phyloP scores from a whole-genome alignment of 148 eudicot genomes.

The Chenopodium suecicum region DNA sequence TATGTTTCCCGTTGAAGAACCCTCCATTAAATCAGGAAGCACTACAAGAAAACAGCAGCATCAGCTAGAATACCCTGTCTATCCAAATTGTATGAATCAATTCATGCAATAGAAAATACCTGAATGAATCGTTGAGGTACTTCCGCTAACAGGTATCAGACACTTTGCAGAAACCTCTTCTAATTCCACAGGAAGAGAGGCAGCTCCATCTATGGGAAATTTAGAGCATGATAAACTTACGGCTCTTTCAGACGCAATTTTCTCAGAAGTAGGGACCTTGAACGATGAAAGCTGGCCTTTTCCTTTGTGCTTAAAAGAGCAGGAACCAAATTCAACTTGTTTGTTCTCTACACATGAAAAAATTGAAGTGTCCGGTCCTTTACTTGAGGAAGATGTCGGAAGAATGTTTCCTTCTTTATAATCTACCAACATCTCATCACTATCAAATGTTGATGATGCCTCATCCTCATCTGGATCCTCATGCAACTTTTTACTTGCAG shows the following conservation, averaged over 20 bases:
- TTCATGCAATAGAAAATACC: slow-evolving; percentile 23
- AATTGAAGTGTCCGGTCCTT: slow-evolving; percentile 22
- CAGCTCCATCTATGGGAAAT: slow-evolving; percentile 18
- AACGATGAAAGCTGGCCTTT: slow-evolving; percentile 31
- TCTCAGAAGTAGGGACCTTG: slow-evolving; percentile 19
- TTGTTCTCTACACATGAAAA: slow-evolving; percentile 12
- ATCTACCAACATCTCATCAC: slow-evolving; percentile 6
- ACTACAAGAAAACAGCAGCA: slow-evolving; percentile 22
- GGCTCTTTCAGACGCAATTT: slow-evolving; percentile 25
- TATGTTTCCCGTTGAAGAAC: slow-evolving; percentile 30
- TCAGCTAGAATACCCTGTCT: neutral
- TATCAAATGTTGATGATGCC: slow-evolving; percentile 34
- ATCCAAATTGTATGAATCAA: neutral
- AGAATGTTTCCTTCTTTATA: slow-evolving; percentile 19
- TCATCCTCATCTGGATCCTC: slow-evolving; percentile 34
- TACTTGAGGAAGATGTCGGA: slow-evolving; percentile 21
- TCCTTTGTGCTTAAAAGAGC: slow-evolving; percentile 35
- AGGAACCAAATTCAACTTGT: slow-evolving; percentile 25
- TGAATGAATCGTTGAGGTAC: slow-evolving; percentile 28
- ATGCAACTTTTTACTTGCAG: slow-evolving; percentile 38
- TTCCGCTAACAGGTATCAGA: slow-evolving; percentile 12
- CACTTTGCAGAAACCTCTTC: slow-evolving; percentile 9
- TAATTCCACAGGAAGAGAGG: slow-evolving; percentile 10
- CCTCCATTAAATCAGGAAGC: slow-evolving; percentile 31
- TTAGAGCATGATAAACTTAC: slow-evolving; percentile 30